Conservation (phyloP, 768 basidiomycete genomes). For the Chalciporus pseudorubinellus region DNA sequence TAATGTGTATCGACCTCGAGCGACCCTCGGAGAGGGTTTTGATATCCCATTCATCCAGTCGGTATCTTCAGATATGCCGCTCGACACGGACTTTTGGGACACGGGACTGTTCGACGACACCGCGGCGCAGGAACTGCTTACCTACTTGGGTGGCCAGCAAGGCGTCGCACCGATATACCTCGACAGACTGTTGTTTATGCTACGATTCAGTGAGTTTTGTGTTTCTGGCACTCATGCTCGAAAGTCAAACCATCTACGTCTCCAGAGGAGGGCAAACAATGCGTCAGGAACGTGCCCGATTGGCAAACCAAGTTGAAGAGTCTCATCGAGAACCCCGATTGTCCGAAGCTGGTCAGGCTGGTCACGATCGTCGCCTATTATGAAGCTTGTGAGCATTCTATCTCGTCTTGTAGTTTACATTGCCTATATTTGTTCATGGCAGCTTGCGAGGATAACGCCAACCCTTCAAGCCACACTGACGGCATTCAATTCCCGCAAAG, state of each 20-base stretch:
- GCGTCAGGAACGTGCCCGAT: slow-evolving; percentile 12
- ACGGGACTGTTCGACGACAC: slow-evolving; percentile 13
- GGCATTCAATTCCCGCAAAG: not conserved
- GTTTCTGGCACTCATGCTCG: too few species aligned
- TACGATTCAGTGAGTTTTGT: slow-evolving; percentile 15
- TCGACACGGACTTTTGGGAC: slow-evolving; percentile 12
- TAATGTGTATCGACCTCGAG: slow-evolving; percentile 16
- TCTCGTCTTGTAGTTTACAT: too few species aligned
- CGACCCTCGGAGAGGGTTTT: slow-evolving; percentile 16
- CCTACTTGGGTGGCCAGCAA: slow-evolving; percentile 9
- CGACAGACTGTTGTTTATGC: slow-evolving; percentile 17
- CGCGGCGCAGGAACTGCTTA: slow-evolving; percentile 7
- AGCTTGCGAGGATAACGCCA: slow-evolving; percentile 7
- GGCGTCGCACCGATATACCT: slow-evolving; percentile 12
- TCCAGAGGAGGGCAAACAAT: slow-evolving; percentile 18
- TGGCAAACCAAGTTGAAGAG: slow-evolving; percentile 12
- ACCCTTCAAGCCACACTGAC: not conserved
- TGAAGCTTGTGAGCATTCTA: slow-evolving; percentile 15
- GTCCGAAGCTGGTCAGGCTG: slow-evolving; percentile 18
- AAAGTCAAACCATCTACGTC: too few species aligned
- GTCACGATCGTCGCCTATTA: slow-evolving; percentile 23
- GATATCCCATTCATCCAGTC: slow-evolving; percentile 8
- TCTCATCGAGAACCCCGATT: slow-evolving; percentile 11
- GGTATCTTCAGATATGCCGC: slow-evolving; percentile 3
- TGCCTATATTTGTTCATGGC: not conserved